Conservation (phyloP, 345 rosid genomes). For the Populus deltoides region DNA sequence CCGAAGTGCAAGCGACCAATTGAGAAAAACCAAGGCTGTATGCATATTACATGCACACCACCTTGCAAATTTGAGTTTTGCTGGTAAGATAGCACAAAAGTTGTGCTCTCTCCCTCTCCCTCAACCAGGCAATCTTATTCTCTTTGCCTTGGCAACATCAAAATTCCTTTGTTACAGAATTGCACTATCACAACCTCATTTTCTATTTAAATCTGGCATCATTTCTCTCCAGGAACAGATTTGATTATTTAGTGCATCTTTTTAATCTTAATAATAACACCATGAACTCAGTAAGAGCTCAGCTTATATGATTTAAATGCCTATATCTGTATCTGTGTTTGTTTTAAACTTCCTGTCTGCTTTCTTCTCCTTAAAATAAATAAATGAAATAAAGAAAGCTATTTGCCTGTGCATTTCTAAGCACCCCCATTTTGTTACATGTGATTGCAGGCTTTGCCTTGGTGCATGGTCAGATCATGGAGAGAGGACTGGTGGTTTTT, state of each 20-base stretch:
- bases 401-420: neutral
- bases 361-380: neutral
- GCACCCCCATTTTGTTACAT: constrained; percentile 6
- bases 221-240: neutral
- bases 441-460: constrained; percentile 68
- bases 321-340: neutral
- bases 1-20: constrained; percentile 39
- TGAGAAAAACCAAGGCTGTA: constrained; percentile 40
- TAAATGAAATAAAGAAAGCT: neutral
- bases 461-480: constrained; percentile 77
- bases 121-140: neutral
- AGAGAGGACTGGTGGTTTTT: constrained; percentile 77
- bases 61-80: constrained; percentile 79
- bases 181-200: neutral
- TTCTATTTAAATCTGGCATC: neutral
- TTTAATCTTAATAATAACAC: neutral
- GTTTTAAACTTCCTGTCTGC: neutral
- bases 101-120: neutral
- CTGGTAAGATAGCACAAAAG: constrained; percentile 46
- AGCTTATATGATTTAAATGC: neutral
- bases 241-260: neutral
- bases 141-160: neutral
- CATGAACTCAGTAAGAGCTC: neutral
- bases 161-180: neutral
- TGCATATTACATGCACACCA: constrained; percentile 62